These are phyloP conservation scores for Termitomyces sp. DNA, from an alignment of 768 basidiomycete species.

Conservation along the genomic window DNA sequence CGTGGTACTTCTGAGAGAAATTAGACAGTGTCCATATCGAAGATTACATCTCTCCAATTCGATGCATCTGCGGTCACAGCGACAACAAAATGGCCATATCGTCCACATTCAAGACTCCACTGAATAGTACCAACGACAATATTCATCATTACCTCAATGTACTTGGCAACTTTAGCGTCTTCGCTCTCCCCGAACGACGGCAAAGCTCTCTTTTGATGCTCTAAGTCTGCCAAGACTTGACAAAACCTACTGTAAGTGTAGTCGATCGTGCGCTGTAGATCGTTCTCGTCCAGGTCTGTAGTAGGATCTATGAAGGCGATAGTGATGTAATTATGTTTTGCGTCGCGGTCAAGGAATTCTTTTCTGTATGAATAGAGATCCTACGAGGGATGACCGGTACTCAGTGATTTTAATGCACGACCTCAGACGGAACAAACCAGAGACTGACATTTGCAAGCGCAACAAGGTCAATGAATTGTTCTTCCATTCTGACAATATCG, in stretches of 20 bases:
- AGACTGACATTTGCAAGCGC: background rate
- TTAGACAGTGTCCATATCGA: background rate
- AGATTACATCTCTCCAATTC: background rate
- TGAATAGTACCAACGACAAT: background rate
- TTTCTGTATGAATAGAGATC: background rate
- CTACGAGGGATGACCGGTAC: background rate
- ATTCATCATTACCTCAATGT: background rate
- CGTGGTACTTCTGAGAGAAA: too few species aligned
- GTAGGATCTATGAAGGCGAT: background rate
- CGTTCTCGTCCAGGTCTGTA: background rate
- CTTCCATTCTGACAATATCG: slow-evolving; percentile 2
- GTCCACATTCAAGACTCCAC: background rate
- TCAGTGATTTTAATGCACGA: background rate
- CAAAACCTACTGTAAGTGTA: background rate
- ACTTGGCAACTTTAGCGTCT: background rate
- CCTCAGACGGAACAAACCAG: background rate
- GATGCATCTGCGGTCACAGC: background rate
- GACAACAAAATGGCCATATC: background rate
- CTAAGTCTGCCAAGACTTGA: background rate
- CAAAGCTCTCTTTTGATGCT: background rate
- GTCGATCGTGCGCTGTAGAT: background rate
- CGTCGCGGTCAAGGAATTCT: background rate
- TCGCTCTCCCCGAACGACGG: background rate
- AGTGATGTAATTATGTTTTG: background rate
- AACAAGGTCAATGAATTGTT: background rate